Evolutionary conservation across 1,284 basidiomycete species (phyloP), one percentile per base, ranked within the genome.

Genomic region (Papiliotrema nemorosa): DNA sequence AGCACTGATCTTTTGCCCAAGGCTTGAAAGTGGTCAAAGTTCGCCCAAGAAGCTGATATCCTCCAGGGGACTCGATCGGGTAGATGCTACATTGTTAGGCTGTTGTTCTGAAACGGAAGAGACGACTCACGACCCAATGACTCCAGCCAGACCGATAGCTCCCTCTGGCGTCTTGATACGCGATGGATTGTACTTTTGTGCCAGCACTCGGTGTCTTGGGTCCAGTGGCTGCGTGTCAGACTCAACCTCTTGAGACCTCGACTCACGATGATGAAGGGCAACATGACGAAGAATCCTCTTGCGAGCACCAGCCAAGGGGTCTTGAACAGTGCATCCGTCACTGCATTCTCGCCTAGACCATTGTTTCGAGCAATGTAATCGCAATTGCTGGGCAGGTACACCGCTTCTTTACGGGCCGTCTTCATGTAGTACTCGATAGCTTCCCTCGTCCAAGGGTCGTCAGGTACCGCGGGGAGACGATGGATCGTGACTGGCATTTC

Each of bases 371-470:
- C 83, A 1, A 86, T 76, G 58, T 86, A 86, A 38, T 83, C 80
- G 37, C 84, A 69, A 59, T 87, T 87, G 64, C 81, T 82, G 0
- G 84, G 85, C 0, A 87, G 71, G 63, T 87, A 87, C 1, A 81
- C 81, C 0, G 85, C 84, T 46, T 78, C 79, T 46, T 78, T 74
- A 13, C 84, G 73, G 0, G 76, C 79, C 0, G 79, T 79, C 3
- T 69, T 72, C 78, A 81, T 84, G 63, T 87, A 86, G 27, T 79
- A 75, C 31, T 78, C 64, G 22, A 85, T 72, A 4, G 84, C 82
- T 10, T 81, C 80, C 13, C 73, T 73, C 45, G 72, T 79, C 78
- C 82, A 82, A 10, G 74, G 76, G 58, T 86, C 84, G 54, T 85
- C 81, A 3, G 85, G 77, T 1, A 79, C 80, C 33, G 85, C 79